Conservation (phyloP, 768 basidiomycete species). For the Termitomyces heimii region DNA sequence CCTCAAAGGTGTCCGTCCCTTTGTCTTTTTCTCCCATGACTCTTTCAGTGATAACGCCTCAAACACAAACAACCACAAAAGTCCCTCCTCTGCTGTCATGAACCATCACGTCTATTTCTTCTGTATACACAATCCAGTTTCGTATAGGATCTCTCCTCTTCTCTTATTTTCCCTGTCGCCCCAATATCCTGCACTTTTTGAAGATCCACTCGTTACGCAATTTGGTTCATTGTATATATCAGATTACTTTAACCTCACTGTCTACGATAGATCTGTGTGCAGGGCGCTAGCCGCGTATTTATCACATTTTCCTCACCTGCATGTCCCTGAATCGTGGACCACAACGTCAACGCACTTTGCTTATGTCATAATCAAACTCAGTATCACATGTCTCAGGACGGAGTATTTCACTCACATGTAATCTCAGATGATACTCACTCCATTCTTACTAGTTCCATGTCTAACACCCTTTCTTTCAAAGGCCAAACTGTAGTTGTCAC, state of each 20-base stretch:
- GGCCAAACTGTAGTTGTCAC: slow-evolving; percentile 92
- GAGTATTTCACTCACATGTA: slow-evolving; percentile 7
- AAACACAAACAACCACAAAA: slow-evolving; percentile 6
- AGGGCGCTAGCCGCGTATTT: slow-evolving; percentile 23
- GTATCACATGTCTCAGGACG: slow-evolving; percentile 15
- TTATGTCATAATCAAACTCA: slow-evolving; percentile 5
- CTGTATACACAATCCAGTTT: slow-evolving; percentile 14
- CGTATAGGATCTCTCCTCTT: slow-evolving; percentile 1
- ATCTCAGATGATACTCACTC: neutral
- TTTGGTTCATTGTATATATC: slow-evolving; percentile 8
- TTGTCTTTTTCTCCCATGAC: slow-evolving; percentile 9
- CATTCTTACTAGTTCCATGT: slow-evolving; percentile 25
- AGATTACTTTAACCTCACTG: slow-evolving; percentile 17
- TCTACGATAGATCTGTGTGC: slow-evolving; percentile 30
- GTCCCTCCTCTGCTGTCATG: slow-evolving; percentile 14
- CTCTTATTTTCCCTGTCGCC: slow-evolving; percentile 14
- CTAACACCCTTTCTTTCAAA: slow-evolving; percentile 59
- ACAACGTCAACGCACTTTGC: neutral
- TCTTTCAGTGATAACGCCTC: slow-evolving; percentile 6
- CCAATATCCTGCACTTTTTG: slow-evolving; percentile 8
- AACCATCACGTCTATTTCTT: slow-evolving; percentile 9
- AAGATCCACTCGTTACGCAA: slow-evolving; percentile 6
- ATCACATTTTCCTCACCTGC: slow-evolving; percentile 13
- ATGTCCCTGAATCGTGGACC: neutral
- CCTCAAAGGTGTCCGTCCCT: slow-evolving; percentile 11